Evolutionary conservation across 2,329 filamentous ascomycete species (phyloP).

Genomic region (Diaporthe helianthi): DNA sequence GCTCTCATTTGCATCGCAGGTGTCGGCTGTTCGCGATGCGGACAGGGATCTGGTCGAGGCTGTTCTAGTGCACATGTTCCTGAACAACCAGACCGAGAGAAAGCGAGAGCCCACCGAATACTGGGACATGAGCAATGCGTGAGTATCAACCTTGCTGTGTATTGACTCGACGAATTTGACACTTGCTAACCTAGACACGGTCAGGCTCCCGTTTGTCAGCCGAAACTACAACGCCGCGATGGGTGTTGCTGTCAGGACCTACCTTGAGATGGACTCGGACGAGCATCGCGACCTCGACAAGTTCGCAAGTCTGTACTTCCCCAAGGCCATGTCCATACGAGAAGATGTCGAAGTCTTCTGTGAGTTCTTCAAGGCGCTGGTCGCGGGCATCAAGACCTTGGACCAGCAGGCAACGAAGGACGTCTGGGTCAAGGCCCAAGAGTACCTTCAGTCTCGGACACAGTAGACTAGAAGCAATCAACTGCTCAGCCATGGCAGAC

Average conservation of each 20-base stretch:
- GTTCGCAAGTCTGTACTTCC: slow-evolving; percentile 47
- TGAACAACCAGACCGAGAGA: slow-evolving; percentile 80
- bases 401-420: slow-evolving; percentile 55
- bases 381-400: slow-evolving; percentile 63
- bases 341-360: slow-evolving; percentile 66
- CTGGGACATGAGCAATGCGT: slow-evolving; percentile 75
- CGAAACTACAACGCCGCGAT: slow-evolving; percentile 34
- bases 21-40: slow-evolving; percentile 78
- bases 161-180: background rate
- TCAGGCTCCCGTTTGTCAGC: slow-evolving; percentile 34
- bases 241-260: slow-evolving; percentile 34
- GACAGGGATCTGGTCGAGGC: slow-evolving; percentile 87
- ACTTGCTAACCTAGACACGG: slow-evolving; percentile 18
- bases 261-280: slow-evolving; percentile 30
- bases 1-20: slow-evolving; percentile 83
- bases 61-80: slow-evolving; percentile 78
- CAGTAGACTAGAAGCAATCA: slow-evolving; percentile 29
- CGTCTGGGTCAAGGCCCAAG: slow-evolving; percentile 62
- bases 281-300: slow-evolving; percentile 39
- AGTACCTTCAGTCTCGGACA: slow-evolving; percentile 55
- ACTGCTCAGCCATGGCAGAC: background rate
- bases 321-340: slow-evolving; percentile 63
- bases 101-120: slow-evolving; percentile 64
- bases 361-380: slow-evolving; percentile 64
- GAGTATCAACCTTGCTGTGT: slow-evolving; percentile 43